A percentile compares a stretch with the other conserved stretches of the same genome.
phyloP scores from a whole-genome alignment of 306 rosid genomes.

The Mucuna pruriens region DNA sequence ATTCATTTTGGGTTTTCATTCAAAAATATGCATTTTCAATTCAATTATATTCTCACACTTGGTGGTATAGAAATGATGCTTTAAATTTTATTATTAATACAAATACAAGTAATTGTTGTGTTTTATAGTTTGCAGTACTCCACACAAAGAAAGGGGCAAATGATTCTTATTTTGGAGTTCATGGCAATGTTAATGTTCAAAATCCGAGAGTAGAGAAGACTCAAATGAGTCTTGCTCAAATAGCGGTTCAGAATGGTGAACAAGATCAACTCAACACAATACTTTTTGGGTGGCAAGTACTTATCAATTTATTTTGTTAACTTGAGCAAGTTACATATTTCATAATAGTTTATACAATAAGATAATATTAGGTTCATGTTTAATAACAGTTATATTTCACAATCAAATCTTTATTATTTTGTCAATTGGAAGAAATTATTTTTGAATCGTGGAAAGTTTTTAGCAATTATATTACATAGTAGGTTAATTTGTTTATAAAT shows the following conservation, averaged over 20 bases:
- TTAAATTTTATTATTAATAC: background rate
- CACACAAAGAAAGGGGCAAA: background rate
- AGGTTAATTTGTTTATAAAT: background rate
- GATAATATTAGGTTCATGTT: no score
- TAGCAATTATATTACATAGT: background rate
- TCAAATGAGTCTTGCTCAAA: constrained; percentile 25
- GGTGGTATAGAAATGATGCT: background rate
- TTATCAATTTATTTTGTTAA: background rate
- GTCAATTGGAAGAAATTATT: no score
- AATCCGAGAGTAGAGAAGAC: background rate
- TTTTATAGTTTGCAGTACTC: constrained; percentile 9
- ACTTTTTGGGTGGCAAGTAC: constrained; percentile 20
- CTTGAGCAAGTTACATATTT: background rate
- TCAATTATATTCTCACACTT: background rate
- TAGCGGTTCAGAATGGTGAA: background rate
- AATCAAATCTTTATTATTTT: no score
- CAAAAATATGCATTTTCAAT: background rate
- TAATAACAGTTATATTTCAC: no score
- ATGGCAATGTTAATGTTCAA: background rate
- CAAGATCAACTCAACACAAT: background rate
- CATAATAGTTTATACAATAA: no score
- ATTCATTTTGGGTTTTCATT: background rate
- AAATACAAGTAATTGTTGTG: background rate
- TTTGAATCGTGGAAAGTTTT: no score
- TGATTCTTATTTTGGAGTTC: constrained; percentile 9